A percentile compares a stretch with the other conserved stretches of the same genome.
Conservation (phyloP, 768 basidiomycete species). For the Termitomyces sp. region DNA sequence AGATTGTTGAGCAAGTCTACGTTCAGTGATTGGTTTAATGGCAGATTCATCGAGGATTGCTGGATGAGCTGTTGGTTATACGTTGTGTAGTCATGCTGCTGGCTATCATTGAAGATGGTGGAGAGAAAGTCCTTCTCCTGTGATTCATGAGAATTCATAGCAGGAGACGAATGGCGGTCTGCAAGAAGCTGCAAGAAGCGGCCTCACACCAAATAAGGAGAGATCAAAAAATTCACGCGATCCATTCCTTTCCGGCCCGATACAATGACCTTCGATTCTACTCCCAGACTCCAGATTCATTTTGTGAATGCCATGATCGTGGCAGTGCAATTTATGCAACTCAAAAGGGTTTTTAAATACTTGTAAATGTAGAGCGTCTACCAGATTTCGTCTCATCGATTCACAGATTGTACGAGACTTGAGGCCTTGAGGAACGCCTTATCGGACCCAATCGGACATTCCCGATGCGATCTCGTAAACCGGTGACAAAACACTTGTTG, state of each 20-base stretch:
- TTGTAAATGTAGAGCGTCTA: neutral
- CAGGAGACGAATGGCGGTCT: neutral
- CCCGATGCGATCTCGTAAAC: neutral
- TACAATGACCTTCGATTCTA: neutral
- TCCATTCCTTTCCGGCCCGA: neutral
- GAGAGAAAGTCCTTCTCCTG: constrained; percentile 21
- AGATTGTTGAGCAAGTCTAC: constrained; percentile 50
- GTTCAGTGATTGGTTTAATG: constrained; percentile 30
- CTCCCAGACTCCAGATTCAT: neutral
- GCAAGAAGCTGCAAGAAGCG: neutral
- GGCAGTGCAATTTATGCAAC: neutral
- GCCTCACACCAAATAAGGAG: neutral
- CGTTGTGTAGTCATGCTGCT: constrained; percentile 8
- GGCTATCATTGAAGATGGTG: constrained; percentile 14
- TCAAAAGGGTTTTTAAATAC: neutral
- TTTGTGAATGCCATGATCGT: neutral
- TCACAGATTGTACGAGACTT: neutral
- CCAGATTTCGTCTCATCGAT: neutral
- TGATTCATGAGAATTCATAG: constrained; percentile 15
- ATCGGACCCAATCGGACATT: neutral
- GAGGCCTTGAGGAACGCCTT: neutral
- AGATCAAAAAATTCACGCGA: constrained; percentile 8
- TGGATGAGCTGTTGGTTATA: constrained; percentile 10
- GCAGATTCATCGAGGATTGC: constrained; percentile 10
- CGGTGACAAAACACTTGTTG: neutral